Conservation (phyloP, 2,329 filamentous ascomycete genomes). For the Alternaria consortialis region DNA sequence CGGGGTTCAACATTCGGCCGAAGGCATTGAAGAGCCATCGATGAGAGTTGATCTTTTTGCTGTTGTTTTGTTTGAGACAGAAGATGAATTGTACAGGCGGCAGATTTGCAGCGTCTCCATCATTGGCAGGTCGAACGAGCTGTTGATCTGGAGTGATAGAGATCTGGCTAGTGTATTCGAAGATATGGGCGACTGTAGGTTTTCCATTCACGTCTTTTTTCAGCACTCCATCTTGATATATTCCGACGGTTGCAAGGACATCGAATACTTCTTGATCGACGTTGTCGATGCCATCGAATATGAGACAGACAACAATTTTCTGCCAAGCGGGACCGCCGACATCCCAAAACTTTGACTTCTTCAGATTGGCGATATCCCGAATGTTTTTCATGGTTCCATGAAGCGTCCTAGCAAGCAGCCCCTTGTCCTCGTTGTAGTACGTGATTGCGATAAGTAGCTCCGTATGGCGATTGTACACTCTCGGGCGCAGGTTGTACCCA, state of each 20-base stretch:
- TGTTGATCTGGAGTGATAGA: slow-evolving; percentile 96
- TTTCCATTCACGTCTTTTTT: slow-evolving; percentile 98
- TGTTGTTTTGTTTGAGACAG: slow-evolving; percentile 98
- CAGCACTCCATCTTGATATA: slow-evolving; percentile 98
- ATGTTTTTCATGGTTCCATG: slow-evolving; percentile 99
- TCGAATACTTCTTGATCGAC: slow-evolving; percentile 95
- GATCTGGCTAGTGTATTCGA: slow-evolving; percentile 97
- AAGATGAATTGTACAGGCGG: slow-evolving; percentile 99
- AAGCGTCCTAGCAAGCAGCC: slow-evolving; percentile 86
- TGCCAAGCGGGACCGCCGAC: slow-evolving; percentile 99
- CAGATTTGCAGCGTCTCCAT: slow-evolving; percentile 77
- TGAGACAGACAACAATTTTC: slow-evolving; percentile 96
- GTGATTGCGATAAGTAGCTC: slow-evolving; percentile 97
- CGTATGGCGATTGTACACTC: slow-evolving; percentile 99
- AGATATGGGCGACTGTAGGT: slow-evolving; percentile 95
- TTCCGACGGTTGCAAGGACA: slow-evolving; percentile 88
- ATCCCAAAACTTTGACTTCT: slow-evolving; percentile 99
- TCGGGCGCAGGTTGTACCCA: slow-evolving; percentile 94
- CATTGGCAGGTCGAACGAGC: slow-evolving; percentile 89
- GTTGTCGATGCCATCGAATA: slow-evolving; percentile 98
- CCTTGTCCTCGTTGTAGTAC: slow-evolving; percentile 99
- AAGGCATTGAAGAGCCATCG: slow-evolving; percentile 99
- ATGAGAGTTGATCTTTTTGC: slow-evolving; percentile 99
- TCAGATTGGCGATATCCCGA: slow-evolving; percentile 96
- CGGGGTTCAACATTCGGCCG: slow-evolving; percentile 94